These are phyloP conservation scores for Brassica rapa DNA, from an alignment of 345 rosid genomes.

Conservation along the genomic window DNA sequence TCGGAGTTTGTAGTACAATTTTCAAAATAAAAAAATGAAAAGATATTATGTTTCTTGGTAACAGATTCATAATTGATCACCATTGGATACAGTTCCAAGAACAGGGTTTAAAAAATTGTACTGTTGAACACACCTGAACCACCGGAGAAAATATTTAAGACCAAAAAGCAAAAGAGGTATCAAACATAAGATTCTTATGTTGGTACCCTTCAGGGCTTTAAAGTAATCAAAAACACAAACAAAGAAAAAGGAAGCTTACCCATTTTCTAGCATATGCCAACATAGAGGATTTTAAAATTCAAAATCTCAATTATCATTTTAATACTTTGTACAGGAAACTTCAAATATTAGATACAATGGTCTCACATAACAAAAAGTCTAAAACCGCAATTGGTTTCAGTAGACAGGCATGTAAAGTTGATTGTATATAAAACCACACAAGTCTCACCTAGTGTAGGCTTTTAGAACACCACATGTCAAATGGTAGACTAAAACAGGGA, in stretches of 20 bases:
- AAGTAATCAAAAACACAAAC: conserved; percentile 11
- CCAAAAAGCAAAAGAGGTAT: conserved; percentile 37
- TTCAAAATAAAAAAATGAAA: conserved; percentile 13
- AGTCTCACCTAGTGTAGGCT: conserved; percentile 21
- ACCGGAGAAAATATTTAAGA: conserved; percentile 24
- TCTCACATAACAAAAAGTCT: conserved; percentile 14
- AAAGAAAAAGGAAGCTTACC: conserved; percentile 19
- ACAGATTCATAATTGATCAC: conserved; percentile 18
- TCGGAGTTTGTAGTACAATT: conserved; percentile 15
- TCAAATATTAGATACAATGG: conserved; percentile 9
- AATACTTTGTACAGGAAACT: conserved; percentile 17
- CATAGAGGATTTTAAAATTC: conserved; percentile 21
- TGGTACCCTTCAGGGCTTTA: conserved; percentile 24
- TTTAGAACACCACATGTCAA: conserved; percentile 35
- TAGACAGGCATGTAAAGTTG: conserved; percentile 24
- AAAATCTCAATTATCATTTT: conserved; percentile 15
- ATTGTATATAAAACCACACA: conserved; percentile 24
- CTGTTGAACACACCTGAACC: conserved; percentile 34
- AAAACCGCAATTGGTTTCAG: conserved; percentile 27
- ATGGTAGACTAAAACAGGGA: conserved; percentile 35
- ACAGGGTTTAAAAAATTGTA: conserved; percentile 17
- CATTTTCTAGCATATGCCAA: conserved; percentile 20
- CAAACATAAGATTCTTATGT: conserved; percentile 28
- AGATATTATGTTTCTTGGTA: conserved; percentile 13
- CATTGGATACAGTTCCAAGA: conserved; percentile 19